phyloP scores from a whole-genome alignment of 495 filamentous ascomycete species.

The Penicillium riverlandense region DNA sequence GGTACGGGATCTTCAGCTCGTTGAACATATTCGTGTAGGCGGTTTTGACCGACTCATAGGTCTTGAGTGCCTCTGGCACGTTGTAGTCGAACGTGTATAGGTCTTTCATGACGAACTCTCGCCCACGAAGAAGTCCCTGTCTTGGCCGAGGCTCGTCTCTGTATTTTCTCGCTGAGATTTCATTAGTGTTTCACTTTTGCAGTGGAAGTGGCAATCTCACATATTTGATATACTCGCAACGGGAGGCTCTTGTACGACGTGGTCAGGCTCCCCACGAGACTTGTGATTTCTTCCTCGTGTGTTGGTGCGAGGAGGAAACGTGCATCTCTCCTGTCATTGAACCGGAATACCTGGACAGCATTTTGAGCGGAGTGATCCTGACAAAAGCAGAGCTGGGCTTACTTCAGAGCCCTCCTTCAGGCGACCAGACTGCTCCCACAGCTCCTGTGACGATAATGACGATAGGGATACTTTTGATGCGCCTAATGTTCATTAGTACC shows the following conservation, averaged over 20 bases:
- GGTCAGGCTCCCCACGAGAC: slow-evolving; percentile 63
- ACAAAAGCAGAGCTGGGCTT: slow-evolving; percentile 1
- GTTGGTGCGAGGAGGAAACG: slow-evolving; percentile 81
- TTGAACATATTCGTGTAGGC: slow-evolving; percentile 72
- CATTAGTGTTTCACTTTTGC: too few species aligned
- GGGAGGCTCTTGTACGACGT: slow-evolving; percentile 84
- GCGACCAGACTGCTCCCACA: slow-evolving; percentile 71
- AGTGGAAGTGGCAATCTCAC: slow-evolving; percentile 34
- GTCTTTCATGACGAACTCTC: slow-evolving; percentile 98
- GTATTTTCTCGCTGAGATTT: slow-evolving; percentile 69
- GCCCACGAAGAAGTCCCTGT: slow-evolving; percentile 80
- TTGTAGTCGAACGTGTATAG: slow-evolving; percentile 89
- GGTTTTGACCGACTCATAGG: slow-evolving; percentile 63
- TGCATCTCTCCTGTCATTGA: slow-evolving; percentile 71
- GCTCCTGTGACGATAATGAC: slow-evolving; percentile 72
- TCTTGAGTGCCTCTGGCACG: slow-evolving; percentile 56
- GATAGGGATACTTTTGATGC: slow-evolving; percentile 86
- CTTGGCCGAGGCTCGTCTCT: slow-evolving; percentile 85
- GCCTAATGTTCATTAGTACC: slow-evolving; percentile 38
- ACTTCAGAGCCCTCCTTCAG: slow-evolving; percentile 56
- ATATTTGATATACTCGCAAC: slow-evolving; percentile 83
- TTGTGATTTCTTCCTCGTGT: slow-evolving; percentile 94
- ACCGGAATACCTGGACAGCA: slow-evolving; percentile 60
- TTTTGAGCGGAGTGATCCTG: not conserved
- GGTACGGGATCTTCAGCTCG: slow-evolving; percentile 74